Conservation (phyloP, 192 early-diverging fungal genomes). For the Glomus cerebriforme region DNA sequence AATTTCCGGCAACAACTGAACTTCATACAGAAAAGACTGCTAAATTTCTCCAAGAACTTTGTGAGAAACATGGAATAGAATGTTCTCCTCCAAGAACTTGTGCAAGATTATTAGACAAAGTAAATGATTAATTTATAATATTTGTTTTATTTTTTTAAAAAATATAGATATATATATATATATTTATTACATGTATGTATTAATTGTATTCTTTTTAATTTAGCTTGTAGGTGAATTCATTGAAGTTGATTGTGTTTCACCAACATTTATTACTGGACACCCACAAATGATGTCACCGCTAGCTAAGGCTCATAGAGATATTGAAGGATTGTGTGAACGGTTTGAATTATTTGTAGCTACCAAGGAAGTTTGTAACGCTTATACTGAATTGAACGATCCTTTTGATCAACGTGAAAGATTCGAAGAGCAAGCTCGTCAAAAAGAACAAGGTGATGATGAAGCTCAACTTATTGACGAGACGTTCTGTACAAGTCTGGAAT, state of each 20-base stretch:
- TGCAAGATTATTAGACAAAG: slow-evolving; percentile 92
- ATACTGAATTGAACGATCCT: slow-evolving; percentile 99
- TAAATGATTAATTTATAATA: not conserved
- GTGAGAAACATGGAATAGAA: slow-evolving; percentile 93
- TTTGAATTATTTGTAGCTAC: slow-evolving; percentile 99
- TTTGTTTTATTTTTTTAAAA: not conserved
- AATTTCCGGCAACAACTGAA: slow-evolving; percentile 85
- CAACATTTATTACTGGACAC: slow-evolving; percentile 96
- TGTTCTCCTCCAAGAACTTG: slow-evolving; percentile 93
- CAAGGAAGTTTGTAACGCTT: slow-evolving; percentile 99
- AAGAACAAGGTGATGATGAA: slow-evolving; percentile 98
- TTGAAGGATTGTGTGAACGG: slow-evolving; percentile 92
- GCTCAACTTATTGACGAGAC: slow-evolving; percentile 98
- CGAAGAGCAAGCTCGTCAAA: slow-evolving; percentile 95
- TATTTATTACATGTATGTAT: not conserved
- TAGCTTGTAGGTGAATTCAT: slow-evolving; percentile 80
- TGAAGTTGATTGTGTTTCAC: slow-evolving; percentile 77
- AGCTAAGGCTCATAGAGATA: slow-evolving; percentile 93
- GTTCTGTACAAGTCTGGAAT: slow-evolving; percentile 96
- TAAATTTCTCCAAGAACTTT: slow-evolving; percentile 91
- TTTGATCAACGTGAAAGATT: slow-evolving; percentile 98
- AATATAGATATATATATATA: too few species aligned
- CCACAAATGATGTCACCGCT: slow-evolving; percentile 99
- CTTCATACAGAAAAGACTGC: slow-evolving; percentile 80
- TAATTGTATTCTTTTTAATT: slow-evolving; percentile 28